Evolutionary conservation across 768 basidiomycete genomes (phyloP).

Genomic region (Phaeotremella skinneri): DNA sequence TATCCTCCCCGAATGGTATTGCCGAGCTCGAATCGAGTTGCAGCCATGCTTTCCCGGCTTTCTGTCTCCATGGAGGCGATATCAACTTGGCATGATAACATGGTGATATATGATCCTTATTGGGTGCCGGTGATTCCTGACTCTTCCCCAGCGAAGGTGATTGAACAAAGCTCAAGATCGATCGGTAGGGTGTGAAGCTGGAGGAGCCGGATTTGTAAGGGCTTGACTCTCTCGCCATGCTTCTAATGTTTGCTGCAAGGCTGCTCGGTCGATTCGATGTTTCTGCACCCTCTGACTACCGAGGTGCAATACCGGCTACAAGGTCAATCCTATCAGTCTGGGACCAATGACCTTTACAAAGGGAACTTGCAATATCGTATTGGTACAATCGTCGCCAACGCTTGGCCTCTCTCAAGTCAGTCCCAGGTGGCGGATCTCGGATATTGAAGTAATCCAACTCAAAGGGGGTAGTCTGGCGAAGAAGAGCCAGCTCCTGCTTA

Average conservation of each 20-base stretch:
- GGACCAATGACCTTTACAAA: background rate
- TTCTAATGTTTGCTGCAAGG: slow-evolving; percentile 34
- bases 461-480: slow-evolving; percentile 44
- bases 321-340: background rate
- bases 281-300: slow-evolving; percentile 43
- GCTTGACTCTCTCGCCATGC: slow-evolving; percentile 28
- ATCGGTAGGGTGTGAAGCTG: slow-evolving; percentile 21
- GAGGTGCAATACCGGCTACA: slow-evolving; percentile 49
- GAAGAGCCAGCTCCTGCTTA: slow-evolving; percentile 38
- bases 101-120: background rate
- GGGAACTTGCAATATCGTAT: slow-evolving; percentile 47
- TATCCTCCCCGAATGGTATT: slow-evolving; percentile 18
- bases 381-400: slow-evolving; percentile 46
- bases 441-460: slow-evolving; percentile 45
- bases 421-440: slow-evolving; percentile 39
- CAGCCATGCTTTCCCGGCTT: slow-evolving; percentile 29
- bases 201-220: background rate
- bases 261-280: slow-evolving; percentile 41
- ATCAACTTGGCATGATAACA: background rate
- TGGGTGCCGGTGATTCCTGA: background rate
- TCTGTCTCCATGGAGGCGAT: slow-evolving; percentile 29
- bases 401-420: slow-evolving; percentile 38
- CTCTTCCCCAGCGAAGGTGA: background rate
- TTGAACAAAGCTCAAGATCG: slow-evolving; percentile 16
- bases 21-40: slow-evolving; percentile 20